Evolutionary conservation across 1,139 yeast genomes (phyloP).

Genomic region (Scheffersomyces insectosa): DNA sequence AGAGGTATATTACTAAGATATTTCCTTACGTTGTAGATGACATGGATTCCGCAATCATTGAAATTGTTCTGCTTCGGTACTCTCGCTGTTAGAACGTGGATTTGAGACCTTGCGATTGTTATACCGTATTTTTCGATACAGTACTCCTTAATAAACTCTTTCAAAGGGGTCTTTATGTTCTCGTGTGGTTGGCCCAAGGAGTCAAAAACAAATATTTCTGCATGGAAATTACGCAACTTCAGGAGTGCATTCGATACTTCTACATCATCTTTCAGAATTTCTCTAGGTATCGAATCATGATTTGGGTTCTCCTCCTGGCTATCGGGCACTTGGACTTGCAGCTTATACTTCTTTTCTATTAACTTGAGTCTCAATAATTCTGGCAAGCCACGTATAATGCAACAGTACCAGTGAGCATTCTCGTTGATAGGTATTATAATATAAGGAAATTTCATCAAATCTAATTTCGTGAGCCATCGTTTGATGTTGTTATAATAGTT

Average conservation of each 20-base stretch:
- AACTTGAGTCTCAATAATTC: conserved; percentile 22
- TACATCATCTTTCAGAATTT: neutral
- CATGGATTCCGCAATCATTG: conserved; percentile 95
- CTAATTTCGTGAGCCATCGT: conserved; percentile 77
- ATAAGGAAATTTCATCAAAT: conserved; percentile 59
- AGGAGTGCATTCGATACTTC: neutral
- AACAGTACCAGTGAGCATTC: conserved; percentile 85
- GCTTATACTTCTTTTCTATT: conserved; percentile 1
- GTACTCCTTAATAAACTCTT: conserved; percentile 64
- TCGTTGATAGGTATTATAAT: conserved; percentile 83
- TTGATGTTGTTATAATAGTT: conserved; percentile 64
- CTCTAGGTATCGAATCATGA: conserved; percentile 3
- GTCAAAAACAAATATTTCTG: conserved; percentile 72
- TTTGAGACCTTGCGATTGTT: conserved; percentile 44
- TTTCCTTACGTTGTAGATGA: conserved; percentile 72
- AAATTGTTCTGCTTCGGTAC: conserved; percentile 88
- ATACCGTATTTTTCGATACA: conserved; percentile 64
- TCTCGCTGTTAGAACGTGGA: conserved; percentile 46
- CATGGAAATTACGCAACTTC: conserved; percentile 14
- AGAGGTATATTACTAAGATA: conserved; percentile 55
- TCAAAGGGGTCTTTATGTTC: conserved; percentile 55
- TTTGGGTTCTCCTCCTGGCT: conserved; percentile 7
- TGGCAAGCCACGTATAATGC: conserved; percentile 57
- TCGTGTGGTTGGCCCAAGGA: conserved; percentile 66
- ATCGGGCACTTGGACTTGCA: conserved; percentile 9